Percentiles rank a stretch among this genome's conserved stretches.
Conservation (phyloP, 1,284 basidiomycete species). For the Boletus smithii region DNA sequence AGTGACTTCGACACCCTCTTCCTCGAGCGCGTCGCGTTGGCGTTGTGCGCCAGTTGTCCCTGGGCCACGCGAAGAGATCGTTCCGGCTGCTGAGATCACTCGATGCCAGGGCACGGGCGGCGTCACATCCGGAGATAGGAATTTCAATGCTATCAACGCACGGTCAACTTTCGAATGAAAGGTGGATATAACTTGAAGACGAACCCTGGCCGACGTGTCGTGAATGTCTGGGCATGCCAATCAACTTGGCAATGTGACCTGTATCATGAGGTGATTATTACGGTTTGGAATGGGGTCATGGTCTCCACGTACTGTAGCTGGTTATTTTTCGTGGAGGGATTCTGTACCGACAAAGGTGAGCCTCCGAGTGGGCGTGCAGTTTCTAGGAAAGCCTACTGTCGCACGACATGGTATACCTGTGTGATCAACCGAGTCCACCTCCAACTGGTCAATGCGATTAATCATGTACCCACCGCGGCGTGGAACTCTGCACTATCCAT, state of each 20-base stretch:
- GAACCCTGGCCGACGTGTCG: conserved; percentile 84
- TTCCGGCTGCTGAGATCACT: conserved; percentile 62
- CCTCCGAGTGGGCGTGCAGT: neutral
- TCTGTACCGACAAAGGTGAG: conserved; percentile 14
- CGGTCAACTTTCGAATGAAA: neutral
- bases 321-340: conserved; percentile 65
- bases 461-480: conserved; percentile 46
- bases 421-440: neutral
- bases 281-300: neutral
- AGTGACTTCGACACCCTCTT: conserved; percentile 57
- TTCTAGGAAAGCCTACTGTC: conserved; percentile 35
- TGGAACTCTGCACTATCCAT: conserved; percentile 68
- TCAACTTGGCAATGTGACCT: conserved; percentile 82
- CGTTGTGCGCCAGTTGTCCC: conserved; percentile 58
- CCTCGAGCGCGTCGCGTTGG: conserved; percentile 56
- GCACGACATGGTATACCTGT: conserved; percentile 66
- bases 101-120: conserved; percentile 75
- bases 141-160: conserved; percentile 59
- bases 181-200: conserved; percentile 26
- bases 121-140: conserved; percentile 52
- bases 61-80: conserved; percentile 80
- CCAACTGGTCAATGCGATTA: neutral
- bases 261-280: neutral
- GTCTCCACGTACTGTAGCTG: conserved; percentile 54
- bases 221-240: conserved; percentile 80